phyloP scores from a whole-genome alignment of 805 yeast genomes.

The Wickerhamiella bombiphila region DNA sequence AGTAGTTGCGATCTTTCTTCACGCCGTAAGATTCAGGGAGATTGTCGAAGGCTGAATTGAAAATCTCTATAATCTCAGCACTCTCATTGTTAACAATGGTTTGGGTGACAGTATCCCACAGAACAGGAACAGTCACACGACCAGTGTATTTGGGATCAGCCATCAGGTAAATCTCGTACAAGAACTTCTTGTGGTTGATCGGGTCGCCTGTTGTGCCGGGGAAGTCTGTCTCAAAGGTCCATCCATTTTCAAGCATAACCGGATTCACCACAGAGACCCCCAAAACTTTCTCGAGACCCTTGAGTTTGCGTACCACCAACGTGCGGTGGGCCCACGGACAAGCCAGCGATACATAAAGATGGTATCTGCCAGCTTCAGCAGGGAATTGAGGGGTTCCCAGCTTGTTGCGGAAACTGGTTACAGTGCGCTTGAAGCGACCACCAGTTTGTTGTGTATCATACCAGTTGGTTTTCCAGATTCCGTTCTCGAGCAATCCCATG shows the following conservation, averaged over 20 bases:
- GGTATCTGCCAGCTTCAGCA: constrained; percentile 72
- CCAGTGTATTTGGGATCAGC: constrained; percentile 66
- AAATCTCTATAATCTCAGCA: constrained; percentile 69
- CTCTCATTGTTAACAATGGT: constrained; percentile 79
- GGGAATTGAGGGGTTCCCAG: constrained; percentile 28
- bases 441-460: constrained; percentile 19
- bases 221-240: constrained; percentile 58
- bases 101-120: constrained; percentile 65
- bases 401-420: constrained; percentile 16
- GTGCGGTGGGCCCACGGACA: constrained; percentile 97
- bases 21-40: constrained; percentile 26
- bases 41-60: constrained; percentile 55
- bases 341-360: constrained; percentile 71
- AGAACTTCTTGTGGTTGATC: constrained; percentile 39
- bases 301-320: constrained; percentile 53
- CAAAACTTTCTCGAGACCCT: constrained; percentile 48
- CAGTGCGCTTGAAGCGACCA: constrained; percentile 17
- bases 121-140: constrained; percentile 80
- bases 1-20: constrained; percentile 32
- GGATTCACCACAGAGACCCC: constrained; percentile 69
- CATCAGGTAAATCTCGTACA: constrained; percentile 60
- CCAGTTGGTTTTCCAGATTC: constrained; percentile 20
- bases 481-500: constrained; percentile 19
- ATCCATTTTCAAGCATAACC: constrained; percentile 76
- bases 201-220: constrained; percentile 42